Base-by-base conservation (phyloP, 371 early-diverging fungal genomes). In the Rhizopus stolonifer region DNA sequence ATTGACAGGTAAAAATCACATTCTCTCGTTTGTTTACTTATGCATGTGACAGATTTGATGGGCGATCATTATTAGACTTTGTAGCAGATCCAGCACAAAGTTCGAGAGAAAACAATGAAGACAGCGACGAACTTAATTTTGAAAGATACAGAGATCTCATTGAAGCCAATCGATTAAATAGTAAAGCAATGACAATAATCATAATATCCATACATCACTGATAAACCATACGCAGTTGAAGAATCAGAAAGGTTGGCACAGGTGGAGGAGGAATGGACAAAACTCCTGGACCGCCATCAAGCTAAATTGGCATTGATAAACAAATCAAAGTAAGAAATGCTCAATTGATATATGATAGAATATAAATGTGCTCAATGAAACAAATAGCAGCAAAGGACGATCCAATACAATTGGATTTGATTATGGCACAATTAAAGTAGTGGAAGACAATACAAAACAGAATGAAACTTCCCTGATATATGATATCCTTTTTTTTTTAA, bases 141-240 rank as follows among this genome's bases (percentile, higher is more conserved):
- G 80, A 81, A 38, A 64, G 84, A 43, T 83, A 80, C 58, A 74
- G 73, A 33, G 84, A 83, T 49, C 54, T 83, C 3, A 74, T 74
- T 4, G 84, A 83, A 50, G 77, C 75, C 14, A 69, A 69, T n/a
- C 70, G 84, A 10, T 54, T 83, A 13, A 50, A 67, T 39, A 65
- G 83, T 80, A 76, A 36, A 11, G n/a, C n/a, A n/a, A n/a, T n/a
- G n/a, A n/a, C n/a, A n/a, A n/a, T n/a, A n/a, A n/a, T n/a, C n/a
- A n/a, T n/a, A n/a, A n/a, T n/a, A n/a, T n/a, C n/a, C n/a, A n/a
- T n/a, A n/a, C n/a, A n/a, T n/a, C n/a, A n/a, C n/a, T n/a, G n/a
- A n/a, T n/a, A n/a, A n/a, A n/a, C n/a, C n/a, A n/a, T 53, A 3
- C 52, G 4, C 46, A 79, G 80, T 76, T 0, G 47, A 61, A 3